These are phyloP conservation scores for Synchytrium microbalum DNA, from an alignment of 371 early-diverging fungal species.

Conservation along the genomic window DNA sequence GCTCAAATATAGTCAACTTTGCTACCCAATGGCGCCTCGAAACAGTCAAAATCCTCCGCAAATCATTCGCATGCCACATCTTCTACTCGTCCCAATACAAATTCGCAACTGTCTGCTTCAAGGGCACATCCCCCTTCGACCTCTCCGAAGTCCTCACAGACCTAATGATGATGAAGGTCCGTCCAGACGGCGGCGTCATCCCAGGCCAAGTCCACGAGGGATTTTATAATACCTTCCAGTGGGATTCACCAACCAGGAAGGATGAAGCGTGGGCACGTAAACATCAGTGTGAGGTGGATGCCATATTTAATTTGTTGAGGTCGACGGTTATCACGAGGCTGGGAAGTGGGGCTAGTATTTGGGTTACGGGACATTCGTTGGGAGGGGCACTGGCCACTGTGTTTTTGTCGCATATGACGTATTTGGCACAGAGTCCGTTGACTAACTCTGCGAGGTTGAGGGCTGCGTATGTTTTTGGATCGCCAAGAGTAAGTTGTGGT, in stretches of 20 bases:
- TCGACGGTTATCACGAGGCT: neutral
- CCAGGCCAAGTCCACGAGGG: slow-evolving; percentile 8
- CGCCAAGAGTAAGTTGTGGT: neutral
- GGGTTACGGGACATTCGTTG: slow-evolving; percentile 23
- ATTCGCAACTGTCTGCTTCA: slow-evolving; percentile 12
- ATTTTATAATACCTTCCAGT: neutral
- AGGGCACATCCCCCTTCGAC: slow-evolving; percentile 19
- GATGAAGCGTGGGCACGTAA: neutral
- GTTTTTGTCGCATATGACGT: slow-evolving; percentile 17
- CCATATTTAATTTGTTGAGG: neutral
- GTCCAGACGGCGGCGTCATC: slow-evolving; percentile 8
- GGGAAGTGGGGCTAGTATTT: too few species aligned
- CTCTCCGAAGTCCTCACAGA: slow-evolving; percentile 17
- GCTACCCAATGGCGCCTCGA: slow-evolving; percentile 13
- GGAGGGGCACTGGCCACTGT: slow-evolving; percentile 17
- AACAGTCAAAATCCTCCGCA: slow-evolving; percentile 9
- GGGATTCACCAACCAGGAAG: neutral
- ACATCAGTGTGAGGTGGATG: neutral
- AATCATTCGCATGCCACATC: slow-evolving; percentile 9
- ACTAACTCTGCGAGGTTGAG: slow-evolving; percentile 8
- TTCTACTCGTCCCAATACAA: slow-evolving; percentile 12
- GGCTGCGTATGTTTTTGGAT: neutral
- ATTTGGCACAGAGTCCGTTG: slow-evolving; percentile 7
- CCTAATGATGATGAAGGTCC: slow-evolving; percentile 14
- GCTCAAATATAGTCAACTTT: slow-evolving; percentile 9